These are phyloP conservation scores for Ophiostoma quercus DNA, from an alignment of 2,329 filamentous ascomycete genomes.

Conservation along the genomic window DNA sequence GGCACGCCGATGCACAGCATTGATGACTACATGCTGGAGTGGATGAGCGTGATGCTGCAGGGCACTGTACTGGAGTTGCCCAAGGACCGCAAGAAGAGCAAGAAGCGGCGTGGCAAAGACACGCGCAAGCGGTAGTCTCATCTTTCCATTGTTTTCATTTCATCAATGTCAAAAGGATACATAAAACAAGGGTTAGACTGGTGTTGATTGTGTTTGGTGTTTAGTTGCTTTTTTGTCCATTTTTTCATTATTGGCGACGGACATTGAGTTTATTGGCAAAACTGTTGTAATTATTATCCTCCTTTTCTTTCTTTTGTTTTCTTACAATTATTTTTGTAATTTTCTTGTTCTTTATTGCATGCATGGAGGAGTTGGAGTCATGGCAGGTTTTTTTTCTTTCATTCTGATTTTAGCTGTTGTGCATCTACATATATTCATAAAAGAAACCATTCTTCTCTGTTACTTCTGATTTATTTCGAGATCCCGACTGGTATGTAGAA, in stretches of 20 bases:
- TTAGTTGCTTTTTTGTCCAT: neutral
- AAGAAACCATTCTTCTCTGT: constrained; percentile 8
- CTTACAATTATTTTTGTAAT: neutral
- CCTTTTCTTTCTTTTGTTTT: constrained; percentile 6
- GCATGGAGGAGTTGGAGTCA: constrained; percentile 6
- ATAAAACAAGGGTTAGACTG: constrained; percentile 7
- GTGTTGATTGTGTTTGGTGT: neutral
- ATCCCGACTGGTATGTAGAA: neutral
- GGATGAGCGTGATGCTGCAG: constrained; percentile 59
- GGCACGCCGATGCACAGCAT: constrained; percentile 55
- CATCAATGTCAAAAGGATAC: neutral
- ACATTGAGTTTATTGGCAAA: neutral
- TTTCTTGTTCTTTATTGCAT: neutral
- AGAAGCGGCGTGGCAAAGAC: constrained; percentile 55
- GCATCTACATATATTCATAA: neutral
- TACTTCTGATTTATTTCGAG: neutral
- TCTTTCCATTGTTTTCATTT: neutral
- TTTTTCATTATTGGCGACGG: neutral
- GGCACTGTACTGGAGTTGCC: constrained; percentile 57
- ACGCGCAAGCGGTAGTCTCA: constrained; percentile 44
- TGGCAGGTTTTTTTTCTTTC: neutral
- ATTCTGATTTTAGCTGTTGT: neutral
- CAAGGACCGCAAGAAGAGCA: constrained; percentile 59
- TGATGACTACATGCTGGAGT: constrained; percentile 69
- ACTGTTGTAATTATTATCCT: constrained; percentile 6